Conservation (phyloP, 352 stramenopile species). For the Pythium periplocum region DNA sequence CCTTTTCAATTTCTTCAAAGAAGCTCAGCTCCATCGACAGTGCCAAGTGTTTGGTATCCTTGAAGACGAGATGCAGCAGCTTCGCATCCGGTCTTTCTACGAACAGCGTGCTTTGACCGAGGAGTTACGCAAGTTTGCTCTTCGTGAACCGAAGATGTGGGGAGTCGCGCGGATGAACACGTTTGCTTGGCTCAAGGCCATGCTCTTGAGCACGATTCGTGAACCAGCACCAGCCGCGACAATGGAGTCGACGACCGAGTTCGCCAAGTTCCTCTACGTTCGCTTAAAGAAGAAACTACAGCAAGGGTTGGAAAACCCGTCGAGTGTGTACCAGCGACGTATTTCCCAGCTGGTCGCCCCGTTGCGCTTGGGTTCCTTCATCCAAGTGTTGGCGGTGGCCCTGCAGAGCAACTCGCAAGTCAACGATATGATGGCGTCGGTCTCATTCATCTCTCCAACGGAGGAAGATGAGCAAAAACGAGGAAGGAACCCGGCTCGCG, state of each 20-base stretch:
- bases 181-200: conserved; percentile 39
- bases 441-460: conserved; percentile 41
- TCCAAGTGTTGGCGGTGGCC: conserved; percentile 32
- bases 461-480: conserved; percentile 38
- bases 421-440: conserved; percentile 32
- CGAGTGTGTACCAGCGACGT: conserved; percentile 29
- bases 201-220: conserved; percentile 40
- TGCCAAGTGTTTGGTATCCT: conserved; percentile 53
- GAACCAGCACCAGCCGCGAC: conserved; percentile 23
- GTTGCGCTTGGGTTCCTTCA: conserved; percentile 29
- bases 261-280: conserved; percentile 29
- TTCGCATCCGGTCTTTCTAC: conserved; percentile 50
- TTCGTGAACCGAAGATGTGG: conserved; percentile 27
- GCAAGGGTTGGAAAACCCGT: conserved; percentile 20
- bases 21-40: conserved; percentile 46
- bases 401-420: conserved; percentile 37
- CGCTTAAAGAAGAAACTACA: conserved; percentile 33
- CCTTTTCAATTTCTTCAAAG: conserved; percentile 63
- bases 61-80: conserved; percentile 58
- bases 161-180: conserved; percentile 40
- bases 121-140: conserved; percentile 37
- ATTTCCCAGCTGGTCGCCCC: conserved; percentile 35
- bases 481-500: conserved; percentile 17
- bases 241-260: conserved; percentile 36
- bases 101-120: conserved; percentile 39